Evolutionary conservation across 352 stramenopile genomes (phyloP).

Genomic region (Phytophthora pisi): DNA sequence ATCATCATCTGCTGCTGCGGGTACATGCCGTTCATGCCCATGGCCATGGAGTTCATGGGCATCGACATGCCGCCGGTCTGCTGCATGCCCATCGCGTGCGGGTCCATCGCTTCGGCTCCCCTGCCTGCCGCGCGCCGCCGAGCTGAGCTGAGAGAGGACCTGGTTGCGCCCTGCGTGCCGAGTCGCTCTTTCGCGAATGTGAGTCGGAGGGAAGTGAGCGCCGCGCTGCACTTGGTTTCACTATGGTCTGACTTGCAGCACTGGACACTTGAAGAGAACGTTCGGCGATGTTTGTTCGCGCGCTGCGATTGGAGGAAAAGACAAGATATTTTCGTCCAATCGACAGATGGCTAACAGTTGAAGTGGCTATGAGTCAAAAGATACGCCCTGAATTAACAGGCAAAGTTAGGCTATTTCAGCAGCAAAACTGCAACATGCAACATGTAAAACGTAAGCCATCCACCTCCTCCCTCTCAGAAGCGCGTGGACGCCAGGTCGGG

Average conservation of each 20-base stretch:
- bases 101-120: slow-evolving; percentile 50
- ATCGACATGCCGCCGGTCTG: slow-evolving; percentile 51
- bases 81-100: slow-evolving; percentile 67
- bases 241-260: slow-evolving; percentile 32
- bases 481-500: slow-evolving; percentile 73
- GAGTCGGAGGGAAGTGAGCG: background rate
- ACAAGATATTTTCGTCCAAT: slow-evolving; percentile 23
- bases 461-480: slow-evolving; percentile 48
- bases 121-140: background rate
- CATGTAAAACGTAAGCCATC: background rate
- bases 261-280: slow-evolving; percentile 45
- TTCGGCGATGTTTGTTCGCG: slow-evolving; percentile 8
- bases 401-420: background rate
- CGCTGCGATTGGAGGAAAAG: slow-evolving; percentile 21
- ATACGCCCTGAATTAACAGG: background rate
- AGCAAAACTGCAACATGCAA: slow-evolving; percentile 19
- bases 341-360: slow-evolving; percentile 7
- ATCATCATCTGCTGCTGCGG: slow-evolving; percentile 57
- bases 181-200: slow-evolving; percentile 36
- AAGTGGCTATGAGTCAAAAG: slow-evolving; percentile 10
- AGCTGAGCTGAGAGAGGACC: background rate
- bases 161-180: too few species aligned
- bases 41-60: slow-evolving; percentile 60
- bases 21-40: slow-evolving; percentile 44
- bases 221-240: slow-evolving; percentile 21